Percentiles rank a stretch among this genome's conserved stretches.
Evolutionary conservation across 176 grass and related monocot genomes (phyloP).

Genomic region (Secale cereale): DNA sequence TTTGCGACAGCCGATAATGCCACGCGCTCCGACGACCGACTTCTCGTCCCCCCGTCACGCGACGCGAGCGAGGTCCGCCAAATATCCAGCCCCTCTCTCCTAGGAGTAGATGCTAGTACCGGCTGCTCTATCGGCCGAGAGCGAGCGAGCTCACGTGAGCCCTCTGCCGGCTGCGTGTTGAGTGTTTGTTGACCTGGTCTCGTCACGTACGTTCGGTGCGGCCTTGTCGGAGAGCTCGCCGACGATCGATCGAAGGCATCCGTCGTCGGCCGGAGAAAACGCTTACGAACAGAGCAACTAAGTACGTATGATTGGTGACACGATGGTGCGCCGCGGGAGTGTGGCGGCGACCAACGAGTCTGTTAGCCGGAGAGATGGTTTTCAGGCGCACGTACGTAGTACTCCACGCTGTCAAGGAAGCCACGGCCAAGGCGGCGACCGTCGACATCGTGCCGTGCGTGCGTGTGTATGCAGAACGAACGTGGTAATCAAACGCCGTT

Average conservation of each 20-base stretch:
- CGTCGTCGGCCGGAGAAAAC: no score
- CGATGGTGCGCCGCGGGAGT: no score
- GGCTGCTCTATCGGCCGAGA: neutral
- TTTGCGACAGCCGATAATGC: neutral
- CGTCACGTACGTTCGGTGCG: no score
- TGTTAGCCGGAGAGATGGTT: neutral
- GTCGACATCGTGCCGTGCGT: neutral
- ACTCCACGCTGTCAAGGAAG: neutral
- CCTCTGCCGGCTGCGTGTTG: neutral
- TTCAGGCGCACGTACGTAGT: neutral
- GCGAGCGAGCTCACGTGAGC: neutral
- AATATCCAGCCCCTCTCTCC: neutral
- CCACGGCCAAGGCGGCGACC: neutral
- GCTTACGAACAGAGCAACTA: no score
- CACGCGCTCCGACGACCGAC: no score
- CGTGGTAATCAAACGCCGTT: conserved; percentile 1
- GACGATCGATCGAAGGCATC: no score
- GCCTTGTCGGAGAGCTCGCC: neutral
- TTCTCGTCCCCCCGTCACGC: no score
- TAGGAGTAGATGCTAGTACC: no score
- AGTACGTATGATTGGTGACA: no score
- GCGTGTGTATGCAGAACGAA: neutral
- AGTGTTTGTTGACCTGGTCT: neutral
- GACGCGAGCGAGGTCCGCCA: neutral
- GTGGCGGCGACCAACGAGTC: no score